Base-by-base conservation (phyloP, 2,329 filamentous ascomycete species). In the Neofusicoccum cordaticola region DNA sequence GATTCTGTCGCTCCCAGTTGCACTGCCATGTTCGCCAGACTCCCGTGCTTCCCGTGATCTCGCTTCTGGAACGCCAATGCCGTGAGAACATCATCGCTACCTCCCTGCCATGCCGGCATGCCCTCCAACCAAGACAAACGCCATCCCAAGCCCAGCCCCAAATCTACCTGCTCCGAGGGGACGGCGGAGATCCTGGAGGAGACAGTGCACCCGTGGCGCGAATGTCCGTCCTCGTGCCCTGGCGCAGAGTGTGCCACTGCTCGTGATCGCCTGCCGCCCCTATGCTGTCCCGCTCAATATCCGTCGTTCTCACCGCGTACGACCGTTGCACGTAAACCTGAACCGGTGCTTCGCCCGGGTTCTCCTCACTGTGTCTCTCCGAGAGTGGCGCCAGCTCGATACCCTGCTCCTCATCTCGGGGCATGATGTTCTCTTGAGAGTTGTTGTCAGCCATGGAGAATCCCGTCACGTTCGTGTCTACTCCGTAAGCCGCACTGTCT, bases 291-390 rank as follows among this genome's bases (percentile, higher is more conserved):
- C 17, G 56, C n/a, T 47, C 41, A 5, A 19, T 17, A 9, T 31
- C 19, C 56, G 56, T 15, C 31, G 41, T 47, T 19, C 42, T 60
- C 11, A 47, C 56, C 9, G 41, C 56, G 42, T 60, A 47, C 42
- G 56, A 47, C 27, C 56, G 56, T 27, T 45, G 27, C n/a, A 60
- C 56, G 31, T 60, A 60, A 4, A 60, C 56, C 22, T 47, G 35
- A 8, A 17, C 48, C 13, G 15, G 48, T 31, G 27, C 6, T 7
- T 31, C 27, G 27, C 27, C 6, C 27, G 27, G 27, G 4, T 7
- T 15, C 27, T 60, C 56, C 17, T 60, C 41, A 31, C 42, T 47
- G n/a, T 37, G 15, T 12, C 56, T 37, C 56, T 60, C 56, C 5
- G 56, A 8, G 3, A 60, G 31, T 15, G 56, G 42, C 3, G 56